Conservation (phyloP, 805 yeast genomes). For the Wickerhamiella allomyrinae region DNA sequence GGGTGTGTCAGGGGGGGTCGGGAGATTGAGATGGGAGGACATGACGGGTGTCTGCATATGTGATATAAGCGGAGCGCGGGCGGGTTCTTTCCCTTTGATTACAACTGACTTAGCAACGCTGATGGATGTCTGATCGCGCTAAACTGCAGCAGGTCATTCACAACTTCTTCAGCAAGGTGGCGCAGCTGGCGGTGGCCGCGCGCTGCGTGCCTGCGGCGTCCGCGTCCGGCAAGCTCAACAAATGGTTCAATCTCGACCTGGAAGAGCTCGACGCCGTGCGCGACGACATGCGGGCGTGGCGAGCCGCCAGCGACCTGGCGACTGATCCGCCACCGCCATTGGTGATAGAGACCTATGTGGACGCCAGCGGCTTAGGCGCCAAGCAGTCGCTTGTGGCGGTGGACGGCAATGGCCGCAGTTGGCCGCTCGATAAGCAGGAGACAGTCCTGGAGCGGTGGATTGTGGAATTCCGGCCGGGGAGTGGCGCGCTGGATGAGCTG, state of each 20-base stretch:
- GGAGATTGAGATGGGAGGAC: too few species aligned
- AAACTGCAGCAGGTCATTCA: slow-evolving; percentile 21
- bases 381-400: slow-evolving; percentile 45
- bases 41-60: too few species aligned
- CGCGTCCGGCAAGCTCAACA: slow-evolving; percentile 16
- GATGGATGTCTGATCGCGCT: slow-evolving; percentile 3
- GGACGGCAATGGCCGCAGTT: slow-evolving; percentile 30
- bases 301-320: slow-evolving; percentile 20
- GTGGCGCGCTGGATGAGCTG: slow-evolving; percentile 30
- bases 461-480: slow-evolving; percentile 50
- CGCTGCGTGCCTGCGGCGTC: slow-evolving; percentile 8
- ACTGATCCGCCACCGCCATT: slow-evolving; percentile 49
- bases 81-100: too few species aligned
- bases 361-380: slow-evolving; percentile 41
- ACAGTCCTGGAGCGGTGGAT: slow-evolving; percentile 93
- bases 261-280: slow-evolving; percentile 28
- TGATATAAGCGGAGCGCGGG: too few species aligned
- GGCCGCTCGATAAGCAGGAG: slow-evolving; percentile 53
- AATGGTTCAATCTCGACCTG: slow-evolving; percentile 30
- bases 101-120: slow-evolving; percentile 1
- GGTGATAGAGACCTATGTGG: slow-evolving; percentile 71
- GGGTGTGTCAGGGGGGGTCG: too few species aligned
- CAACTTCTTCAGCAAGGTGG: slow-evolving; percentile 29
- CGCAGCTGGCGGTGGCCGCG: slow-evolving; percentile 23
- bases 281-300: slow-evolving; percentile 58